These are phyloP conservation scores for Leccinum subtestaceum DNA, from an alignment of 768 basidiomycete genomes.

Conservation along the genomic window DNA sequence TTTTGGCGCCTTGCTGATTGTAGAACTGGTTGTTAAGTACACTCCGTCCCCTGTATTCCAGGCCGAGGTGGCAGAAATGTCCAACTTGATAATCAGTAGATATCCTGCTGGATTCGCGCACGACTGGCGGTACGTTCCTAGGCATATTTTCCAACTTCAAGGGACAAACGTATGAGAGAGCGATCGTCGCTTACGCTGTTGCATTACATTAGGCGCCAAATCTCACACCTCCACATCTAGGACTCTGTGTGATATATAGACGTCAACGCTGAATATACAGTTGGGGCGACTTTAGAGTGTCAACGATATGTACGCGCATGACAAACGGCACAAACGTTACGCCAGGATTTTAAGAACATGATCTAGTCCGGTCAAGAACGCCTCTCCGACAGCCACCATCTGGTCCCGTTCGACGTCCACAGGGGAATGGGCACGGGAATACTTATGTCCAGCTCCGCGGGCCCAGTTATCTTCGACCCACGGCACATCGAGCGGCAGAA, in stretches of 20 bases:
- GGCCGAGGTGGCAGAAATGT: too few relatives aligned
- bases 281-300: background rate
- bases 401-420: conserved; percentile 3
- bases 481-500: conserved; percentile 34
- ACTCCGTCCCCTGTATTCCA: too few relatives aligned
- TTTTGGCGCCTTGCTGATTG: too few relatives aligned
- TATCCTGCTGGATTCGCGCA: too few relatives aligned
- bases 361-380: conserved; percentile 15
- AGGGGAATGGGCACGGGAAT: background rate
- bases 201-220: background rate
- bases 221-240: background rate
- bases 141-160: too few relatives aligned
- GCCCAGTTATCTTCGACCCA: background rate
- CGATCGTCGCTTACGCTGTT: too few relatives aligned
- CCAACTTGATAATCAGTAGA: too few relatives aligned
- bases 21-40: too few relatives aligned
- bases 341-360: conserved; percentile 12
- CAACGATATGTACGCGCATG: background rate
- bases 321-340: background rate
- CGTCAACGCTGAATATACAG: background rate
- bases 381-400: conserved; percentile 8
- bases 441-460: background rate
- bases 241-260: background rate
- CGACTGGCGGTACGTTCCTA: too few relatives aligned
- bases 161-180: too few relatives aligned